phyloP scores from a whole-genome alignment of 129 eudicot species.

The Chrysanthemum seticuspe region DNA sequence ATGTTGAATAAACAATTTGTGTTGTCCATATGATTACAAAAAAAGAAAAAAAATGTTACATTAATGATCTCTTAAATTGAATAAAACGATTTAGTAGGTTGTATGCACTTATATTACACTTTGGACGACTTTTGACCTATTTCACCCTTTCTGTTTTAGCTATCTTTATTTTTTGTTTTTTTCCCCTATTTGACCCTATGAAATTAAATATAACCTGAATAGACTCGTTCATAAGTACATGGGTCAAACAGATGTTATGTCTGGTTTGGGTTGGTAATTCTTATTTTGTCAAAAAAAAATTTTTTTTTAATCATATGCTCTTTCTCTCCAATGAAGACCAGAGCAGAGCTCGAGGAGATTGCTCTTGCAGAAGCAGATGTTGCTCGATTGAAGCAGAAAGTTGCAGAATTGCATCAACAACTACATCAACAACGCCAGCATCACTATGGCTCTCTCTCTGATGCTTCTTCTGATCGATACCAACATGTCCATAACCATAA shows the following conservation, averaged over 20 bases:
- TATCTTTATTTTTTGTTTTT: not conserved
- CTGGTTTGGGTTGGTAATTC: not conserved
- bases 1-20: not conserved
- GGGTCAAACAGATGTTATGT: not conserved
- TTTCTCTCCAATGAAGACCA: constrained; percentile 53
- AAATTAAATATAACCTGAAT: too few species aligned
- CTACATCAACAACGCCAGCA: constrained; percentile 91
- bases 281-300: not conserved
- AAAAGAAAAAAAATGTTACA: too few species aligned
- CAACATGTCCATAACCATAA: constrained; percentile 50
- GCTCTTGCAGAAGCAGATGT: constrained; percentile 99
- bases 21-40: too few species aligned
- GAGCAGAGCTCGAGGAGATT: constrained; percentile 99
- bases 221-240: too few species aligned
- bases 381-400: constrained; percentile 89
- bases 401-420: constrained; percentile 94
- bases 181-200: too few species aligned
- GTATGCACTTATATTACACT: not conserved
- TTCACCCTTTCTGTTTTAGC: not conserved
- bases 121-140: not conserved
- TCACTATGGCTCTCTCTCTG: constrained; percentile 73
- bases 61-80: too few species aligned
- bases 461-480: constrained; percentile 61
- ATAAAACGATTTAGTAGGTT: too few species aligned
- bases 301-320: not conserved